phyloP scores from a whole-genome alignment of 257 asterid genomes.

The Nicotiana attenuata region DNA sequence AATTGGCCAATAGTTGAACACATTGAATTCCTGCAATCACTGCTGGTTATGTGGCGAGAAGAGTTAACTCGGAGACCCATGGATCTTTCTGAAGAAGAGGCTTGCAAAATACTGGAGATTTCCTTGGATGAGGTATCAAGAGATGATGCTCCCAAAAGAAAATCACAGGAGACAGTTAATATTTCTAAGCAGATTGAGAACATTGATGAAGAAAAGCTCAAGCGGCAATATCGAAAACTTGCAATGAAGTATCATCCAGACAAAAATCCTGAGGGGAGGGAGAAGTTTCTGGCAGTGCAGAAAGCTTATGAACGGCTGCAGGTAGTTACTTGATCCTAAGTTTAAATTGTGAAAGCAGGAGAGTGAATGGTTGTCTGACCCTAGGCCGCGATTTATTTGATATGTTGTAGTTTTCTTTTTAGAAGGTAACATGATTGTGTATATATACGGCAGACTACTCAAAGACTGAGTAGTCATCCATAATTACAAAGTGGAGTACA shows the following conservation, averaged over 20 bases:
- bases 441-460: no score
- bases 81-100: constrained; percentile 99
- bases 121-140: constrained; percentile 86
- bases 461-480: no score
- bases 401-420: not conserved
- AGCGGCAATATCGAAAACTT: constrained; percentile 93
- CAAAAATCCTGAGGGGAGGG: constrained; percentile 98
- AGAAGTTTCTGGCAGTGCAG: constrained; percentile 94
- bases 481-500: no score
- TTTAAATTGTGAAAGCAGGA: constrained; percentile 1
- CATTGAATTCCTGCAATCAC: constrained; percentile 94
- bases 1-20: constrained; percentile 99
- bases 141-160: constrained; percentile 66
- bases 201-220: constrained; percentile 97
- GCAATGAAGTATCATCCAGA: constrained; percentile 99
- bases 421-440: no score
- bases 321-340: constrained; percentile 40
- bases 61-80: constrained; percentile 96
- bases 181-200: constrained; percentile 78
- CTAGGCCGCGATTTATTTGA: not conserved
- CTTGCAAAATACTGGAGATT: constrained; percentile 89
- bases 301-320: constrained; percentile 97
- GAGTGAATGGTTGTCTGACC: not conserved
- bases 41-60: constrained; percentile 97
- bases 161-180: constrained; percentile 46